Percentiles rank a stretch among this genome's conserved stretches.
phyloP scores from a whole-genome alignment of 176 grass and related monocot species.

The Oryza longistaminata region DNA sequence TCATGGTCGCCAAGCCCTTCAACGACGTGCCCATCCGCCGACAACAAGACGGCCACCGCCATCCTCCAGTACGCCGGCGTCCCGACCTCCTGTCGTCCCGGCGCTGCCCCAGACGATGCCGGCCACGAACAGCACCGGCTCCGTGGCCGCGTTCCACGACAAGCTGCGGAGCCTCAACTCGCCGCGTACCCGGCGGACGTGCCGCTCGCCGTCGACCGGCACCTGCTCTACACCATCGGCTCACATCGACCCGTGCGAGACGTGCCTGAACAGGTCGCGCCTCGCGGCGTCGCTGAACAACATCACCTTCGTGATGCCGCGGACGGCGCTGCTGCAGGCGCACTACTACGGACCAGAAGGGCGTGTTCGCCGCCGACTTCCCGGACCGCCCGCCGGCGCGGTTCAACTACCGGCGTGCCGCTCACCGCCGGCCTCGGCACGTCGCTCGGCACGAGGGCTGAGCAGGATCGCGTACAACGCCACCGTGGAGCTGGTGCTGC shows the following conservation, averaged over 20 bases:
- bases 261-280: conserved; percentile 46
- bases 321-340: conserved; percentile 49
- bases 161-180: conserved; percentile 58
- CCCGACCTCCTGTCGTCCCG: conserved; percentile 26
- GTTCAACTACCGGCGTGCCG: conserved; percentile 57
- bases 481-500: conserved; percentile 60
- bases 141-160: conserved; percentile 43
- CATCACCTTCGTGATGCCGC: conserved; percentile 67
- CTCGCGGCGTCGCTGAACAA: conserved; percentile 68
- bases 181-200: conserved; percentile 37
- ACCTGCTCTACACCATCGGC: conserved; percentile 55
- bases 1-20: conserved; percentile 51
- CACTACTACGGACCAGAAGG: conserved; percentile 45
- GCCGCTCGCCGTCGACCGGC: conserved; percentile 50
- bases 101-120: conserved; percentile 36
- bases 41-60: conserved; percentile 57
- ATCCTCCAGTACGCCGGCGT: conserved; percentile 67
- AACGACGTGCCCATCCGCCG: conserved; percentile 43
- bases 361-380: conserved; percentile 61
- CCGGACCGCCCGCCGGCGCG: conserved; percentile 45
- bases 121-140: conserved; percentile 28
- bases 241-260: conserved; percentile 50
- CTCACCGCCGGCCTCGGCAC: conserved; percentile 57
- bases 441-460: conserved; percentile 50
- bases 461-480: conserved; percentile 66